Evolutionary conservation across 2,329 filamentous ascomycete genomes (phyloP).

Genomic region (Aphanocladium album): DNA sequence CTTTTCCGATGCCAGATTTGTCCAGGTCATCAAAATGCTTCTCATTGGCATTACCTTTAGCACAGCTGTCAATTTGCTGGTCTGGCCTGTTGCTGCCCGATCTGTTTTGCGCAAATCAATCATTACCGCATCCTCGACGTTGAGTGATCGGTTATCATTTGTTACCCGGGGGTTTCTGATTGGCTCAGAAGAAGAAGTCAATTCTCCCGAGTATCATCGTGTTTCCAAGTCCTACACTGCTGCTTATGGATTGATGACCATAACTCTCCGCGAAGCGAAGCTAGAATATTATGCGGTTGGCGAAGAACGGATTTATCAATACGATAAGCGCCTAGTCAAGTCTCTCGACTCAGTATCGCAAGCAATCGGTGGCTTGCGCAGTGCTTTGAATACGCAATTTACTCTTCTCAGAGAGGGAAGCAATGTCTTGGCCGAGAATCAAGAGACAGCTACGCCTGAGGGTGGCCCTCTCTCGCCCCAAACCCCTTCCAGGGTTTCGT

Average conservation of each 20-base stretch:
- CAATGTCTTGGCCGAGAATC: slow-evolving; percentile 13
- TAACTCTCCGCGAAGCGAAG: slow-evolving; percentile 78
- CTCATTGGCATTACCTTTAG: slow-evolving; percentile 70
- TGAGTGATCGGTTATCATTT: slow-evolving; percentile 73
- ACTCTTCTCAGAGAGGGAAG: slow-evolving; percentile 65
- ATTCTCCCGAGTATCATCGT: slow-evolving; percentile 58
- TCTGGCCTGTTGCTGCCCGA: slow-evolving; percentile 76
- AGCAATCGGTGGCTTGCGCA: slow-evolving; percentile 83
- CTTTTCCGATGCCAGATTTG: slow-evolving; percentile 76
- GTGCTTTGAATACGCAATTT: slow-evolving; percentile 86
- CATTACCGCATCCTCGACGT: slow-evolving; percentile 63
- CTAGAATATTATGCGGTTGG: slow-evolving; percentile 83
- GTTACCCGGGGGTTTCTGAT: slow-evolving; percentile 81
- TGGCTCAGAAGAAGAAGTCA: slow-evolving; percentile 73
- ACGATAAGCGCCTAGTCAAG: slow-evolving; percentile 75
- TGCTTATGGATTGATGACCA: slow-evolving; percentile 65
- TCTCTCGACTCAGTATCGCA: slow-evolving; percentile 82
- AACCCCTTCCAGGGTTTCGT: slow-evolving; percentile 23
- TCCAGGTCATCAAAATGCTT: slow-evolving; percentile 78
- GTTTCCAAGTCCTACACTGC: slow-evolving; percentile 60
- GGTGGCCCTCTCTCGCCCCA: slow-evolving; percentile 21
- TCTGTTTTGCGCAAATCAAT: slow-evolving; percentile 68
- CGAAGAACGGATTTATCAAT: slow-evolving; percentile 69
- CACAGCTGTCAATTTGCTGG: slow-evolving; percentile 67
- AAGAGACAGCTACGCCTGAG: slow-evolving; percentile 17